Base-by-base conservation (phyloP, 352 stramenopile genomes). In the Aphanomyces stellatus region DNA sequence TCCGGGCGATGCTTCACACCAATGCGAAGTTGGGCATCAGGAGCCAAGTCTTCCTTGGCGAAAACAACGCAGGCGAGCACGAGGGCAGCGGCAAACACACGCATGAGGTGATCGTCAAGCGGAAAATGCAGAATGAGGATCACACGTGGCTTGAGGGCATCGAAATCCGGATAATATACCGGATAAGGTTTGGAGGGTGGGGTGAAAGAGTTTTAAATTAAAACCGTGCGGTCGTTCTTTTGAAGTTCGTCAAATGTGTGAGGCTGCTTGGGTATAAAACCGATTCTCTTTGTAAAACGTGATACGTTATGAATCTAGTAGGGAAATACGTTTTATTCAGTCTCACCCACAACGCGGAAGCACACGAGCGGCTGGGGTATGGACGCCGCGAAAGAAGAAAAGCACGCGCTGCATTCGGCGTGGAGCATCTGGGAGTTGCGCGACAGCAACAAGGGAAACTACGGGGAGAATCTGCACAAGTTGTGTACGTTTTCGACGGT, bases 391-490 rank as follows among this genome's bases (percentile, higher is more conserved):
- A 17, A 15, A 8, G 27, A 85, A 61, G 85, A 83, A 69, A 61
- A 65, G 53, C 84, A 96, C 70, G 72, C 76, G 66, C 78, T 96
- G 31, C 80, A 96, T 65, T 85, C 82, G 53, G 80, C 79, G 53
- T 96, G 88, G 88, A 78, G 78, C 34, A 82, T 96, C 70, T 96
- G 82, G 82, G 88, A 96, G 74, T 84, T 89, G 70, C 79, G 82
- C 42, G 87, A 95, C 51, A 74, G 34, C 51, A 63, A 65, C 62
- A 62, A 87, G 62, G 79, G 75, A 22, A 89, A 91, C 62, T 96
- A 95, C 74, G 78, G 71, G 11, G 87, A 95, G 65, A 94, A 90
- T 69, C 80, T 96, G 33, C 91, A 86, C 65, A 92, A 91, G 74
- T 78, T 96, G 57, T 94, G 87, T 69, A 85, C 75, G 17, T 95